Evolutionary conservation across 768 basidiomycete species (phyloP).

Genomic region (Suillus subluteus): DNA sequence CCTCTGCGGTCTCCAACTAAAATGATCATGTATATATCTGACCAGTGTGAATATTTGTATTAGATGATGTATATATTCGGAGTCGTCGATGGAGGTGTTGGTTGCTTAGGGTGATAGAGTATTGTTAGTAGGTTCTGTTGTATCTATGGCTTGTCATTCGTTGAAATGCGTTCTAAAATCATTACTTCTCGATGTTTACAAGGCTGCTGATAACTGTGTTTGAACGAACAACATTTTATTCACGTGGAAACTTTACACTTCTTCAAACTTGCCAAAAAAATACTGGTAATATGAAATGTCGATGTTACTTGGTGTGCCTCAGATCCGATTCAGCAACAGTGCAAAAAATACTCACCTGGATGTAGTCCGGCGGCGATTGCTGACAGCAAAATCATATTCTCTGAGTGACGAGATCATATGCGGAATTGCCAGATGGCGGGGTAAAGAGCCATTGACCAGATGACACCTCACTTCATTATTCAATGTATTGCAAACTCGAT

Average conservation of each 20-base stretch:
- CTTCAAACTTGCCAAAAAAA: not conserved
- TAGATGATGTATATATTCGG: not conserved
- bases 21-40: not conserved
- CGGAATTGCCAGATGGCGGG: no score
- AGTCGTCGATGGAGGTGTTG: not conserved
- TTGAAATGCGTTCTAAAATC: not conserved
- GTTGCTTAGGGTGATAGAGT: not conserved
- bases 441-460: no score
- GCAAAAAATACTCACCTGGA: no score
- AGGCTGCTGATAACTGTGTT: not conserved
- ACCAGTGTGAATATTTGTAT: not conserved
- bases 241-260: not conserved
- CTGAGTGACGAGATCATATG: no score
- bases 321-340: no score
- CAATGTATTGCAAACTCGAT: no score
- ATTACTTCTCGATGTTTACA: not conserved
- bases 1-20: constrained; percentile 17
- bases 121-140: not conserved
- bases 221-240: not conserved
- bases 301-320: not conserved
- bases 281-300: not conserved
- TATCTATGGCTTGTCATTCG: not conserved
- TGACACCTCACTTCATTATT: no score
- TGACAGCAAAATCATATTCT: no score
- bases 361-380: no score